Evolutionary conservation across 2,329 filamentous ascomycete genomes (phyloP).

Genomic region (Claviceps paspali): DNA sequence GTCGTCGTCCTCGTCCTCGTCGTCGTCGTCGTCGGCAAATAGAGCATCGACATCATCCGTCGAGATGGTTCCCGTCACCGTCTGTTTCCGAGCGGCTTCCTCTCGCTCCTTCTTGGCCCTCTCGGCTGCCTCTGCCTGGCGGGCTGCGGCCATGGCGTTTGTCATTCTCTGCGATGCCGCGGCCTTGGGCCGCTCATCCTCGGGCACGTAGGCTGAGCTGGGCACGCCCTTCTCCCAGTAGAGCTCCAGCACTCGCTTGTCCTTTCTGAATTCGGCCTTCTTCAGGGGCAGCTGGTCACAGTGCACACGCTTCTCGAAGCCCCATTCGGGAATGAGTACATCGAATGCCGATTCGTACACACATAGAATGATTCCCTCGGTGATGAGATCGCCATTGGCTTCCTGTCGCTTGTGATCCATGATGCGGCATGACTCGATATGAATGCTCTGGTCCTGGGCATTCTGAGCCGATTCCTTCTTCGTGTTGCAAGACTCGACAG

Average conservation of each 20-base stretch:
- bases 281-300: slow-evolving; percentile 95
- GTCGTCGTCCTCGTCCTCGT: slow-evolving; percentile 85
- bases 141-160: slow-evolving; percentile 60
- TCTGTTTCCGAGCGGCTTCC: slow-evolving; percentile 82
- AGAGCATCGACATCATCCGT: slow-evolving; percentile 89
- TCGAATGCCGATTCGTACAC: slow-evolving; percentile 99
- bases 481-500: slow-evolving; percentile 88
- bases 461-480: slow-evolving; percentile 98
- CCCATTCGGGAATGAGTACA: slow-evolving; percentile 93
- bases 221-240: slow-evolving; percentile 99
- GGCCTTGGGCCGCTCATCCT: slow-evolving; percentile 88
- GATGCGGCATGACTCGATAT: slow-evolving; percentile 89
- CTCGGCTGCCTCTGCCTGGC: slow-evolving; percentile 69
- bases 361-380: slow-evolving; percentile 87
- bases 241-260: slow-evolving; percentile 81
- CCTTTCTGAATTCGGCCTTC: slow-evolving; percentile 99
- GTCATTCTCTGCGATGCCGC: slow-evolving; percentile 57
- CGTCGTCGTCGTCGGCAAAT: slow-evolving; percentile 76
- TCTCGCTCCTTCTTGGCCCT: slow-evolving; percentile 74
- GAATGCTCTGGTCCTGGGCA: slow-evolving; percentile 95
- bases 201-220: slow-evolving; percentile 87
- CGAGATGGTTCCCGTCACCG: slow-evolving; percentile 86
- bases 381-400: slow-evolving; percentile 78
- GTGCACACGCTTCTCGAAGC: slow-evolving; percentile 98
- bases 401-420: slow-evolving; percentile 90